A percentile compares a stretch with the other conserved stretches of the same genome.
Evolutionary conservation across 805 yeast genomes (phyloP).

Genomic region (Pichia deserticola): DNA sequence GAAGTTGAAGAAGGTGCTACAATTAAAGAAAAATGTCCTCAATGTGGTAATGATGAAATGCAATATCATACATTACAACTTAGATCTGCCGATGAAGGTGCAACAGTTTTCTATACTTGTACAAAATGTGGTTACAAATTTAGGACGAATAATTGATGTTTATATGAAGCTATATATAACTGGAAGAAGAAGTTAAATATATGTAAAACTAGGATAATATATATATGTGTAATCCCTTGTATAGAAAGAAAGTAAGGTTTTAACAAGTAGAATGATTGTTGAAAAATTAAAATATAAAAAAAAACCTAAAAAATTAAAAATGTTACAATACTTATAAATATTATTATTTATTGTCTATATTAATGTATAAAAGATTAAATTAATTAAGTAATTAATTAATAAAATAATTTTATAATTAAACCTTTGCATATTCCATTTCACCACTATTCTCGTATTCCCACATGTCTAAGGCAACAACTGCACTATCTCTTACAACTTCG

Average conservation of each 20-base stretch:
- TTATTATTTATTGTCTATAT: no score
- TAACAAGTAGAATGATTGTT: no score
- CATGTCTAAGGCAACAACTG: slow-evolving; percentile 96
- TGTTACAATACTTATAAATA: no score
- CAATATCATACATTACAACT: slow-evolving; percentile 93
- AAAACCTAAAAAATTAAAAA: no score
- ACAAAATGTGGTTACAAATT: slow-evolving; percentile 86
- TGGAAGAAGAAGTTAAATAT: not conserved
- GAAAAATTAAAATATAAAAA: no score
- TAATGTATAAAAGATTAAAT: no score
- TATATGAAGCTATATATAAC: not conserved
- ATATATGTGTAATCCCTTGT: not conserved
- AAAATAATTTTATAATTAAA: slow-evolving; percentile 7
- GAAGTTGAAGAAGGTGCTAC: slow-evolving; percentile 94
- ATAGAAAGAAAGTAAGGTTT: no score
- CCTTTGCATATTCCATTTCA: slow-evolving; percentile 67
- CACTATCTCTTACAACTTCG: slow-evolving; percentile 91
- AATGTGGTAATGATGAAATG: slow-evolving; percentile 98
- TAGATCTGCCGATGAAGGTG: slow-evolving; percentile 99
- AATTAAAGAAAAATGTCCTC: slow-evolving; percentile 96
- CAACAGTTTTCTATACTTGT: slow-evolving; percentile 97
- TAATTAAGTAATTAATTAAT: no score
- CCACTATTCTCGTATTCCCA: slow-evolving; percentile 87
- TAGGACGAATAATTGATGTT: slow-evolving; percentile 74
- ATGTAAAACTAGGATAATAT: not conserved